phyloP scores from a whole-genome alignment of 495 filamentous ascomycete species.

The Cairneyella variabilis region DNA sequence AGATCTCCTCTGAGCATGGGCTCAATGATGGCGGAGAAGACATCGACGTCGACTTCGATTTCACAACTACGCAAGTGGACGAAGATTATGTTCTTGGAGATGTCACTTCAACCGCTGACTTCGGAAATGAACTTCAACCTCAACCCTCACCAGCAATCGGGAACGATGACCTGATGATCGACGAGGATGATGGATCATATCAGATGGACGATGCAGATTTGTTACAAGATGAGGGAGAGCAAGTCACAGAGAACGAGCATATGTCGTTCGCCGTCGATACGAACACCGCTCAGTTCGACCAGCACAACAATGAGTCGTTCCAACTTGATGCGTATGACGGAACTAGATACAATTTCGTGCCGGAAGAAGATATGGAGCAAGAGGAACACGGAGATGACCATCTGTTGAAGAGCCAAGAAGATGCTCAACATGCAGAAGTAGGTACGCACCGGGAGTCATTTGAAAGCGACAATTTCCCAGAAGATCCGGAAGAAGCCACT shows the following conservation, averaged over 20 bases:
- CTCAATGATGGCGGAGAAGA: constrained; percentile 50
- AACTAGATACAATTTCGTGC: not conserved
- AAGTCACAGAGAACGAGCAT: constrained; percentile 3
- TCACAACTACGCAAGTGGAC: constrained; percentile 49
- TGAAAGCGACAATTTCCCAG: too few species aligned
- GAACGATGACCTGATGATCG: constrained; percentile 45
- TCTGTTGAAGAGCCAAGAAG: not conserved
- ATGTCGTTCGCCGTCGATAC: constrained; percentile 4
- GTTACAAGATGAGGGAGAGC: constrained; percentile 11
- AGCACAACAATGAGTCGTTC: too few species aligned
- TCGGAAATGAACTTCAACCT: constrained; percentile 7
- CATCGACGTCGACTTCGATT: constrained; percentile 73
- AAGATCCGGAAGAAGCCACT: too few species aligned
- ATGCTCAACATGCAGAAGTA: not conserved
- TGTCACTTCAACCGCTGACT: constrained; percentile 24
- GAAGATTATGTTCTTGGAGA: constrained; percentile 63
- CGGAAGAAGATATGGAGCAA: not conserved
- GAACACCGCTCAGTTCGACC: not conserved
- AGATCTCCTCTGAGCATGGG: constrained; percentile 46
- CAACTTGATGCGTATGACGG: too few species aligned
- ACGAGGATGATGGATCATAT: constrained; percentile 36
- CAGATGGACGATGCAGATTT: constrained; percentile 36
- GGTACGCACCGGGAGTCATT: too few species aligned
- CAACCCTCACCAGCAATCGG: constrained; percentile 27
- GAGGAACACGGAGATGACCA: not conserved